Evolutionary conservation across 75 land plant genomes (phyloP), one percentile per base, ranked within the genome.

Genomic region (Cunninghamia lanceolata): DNA sequence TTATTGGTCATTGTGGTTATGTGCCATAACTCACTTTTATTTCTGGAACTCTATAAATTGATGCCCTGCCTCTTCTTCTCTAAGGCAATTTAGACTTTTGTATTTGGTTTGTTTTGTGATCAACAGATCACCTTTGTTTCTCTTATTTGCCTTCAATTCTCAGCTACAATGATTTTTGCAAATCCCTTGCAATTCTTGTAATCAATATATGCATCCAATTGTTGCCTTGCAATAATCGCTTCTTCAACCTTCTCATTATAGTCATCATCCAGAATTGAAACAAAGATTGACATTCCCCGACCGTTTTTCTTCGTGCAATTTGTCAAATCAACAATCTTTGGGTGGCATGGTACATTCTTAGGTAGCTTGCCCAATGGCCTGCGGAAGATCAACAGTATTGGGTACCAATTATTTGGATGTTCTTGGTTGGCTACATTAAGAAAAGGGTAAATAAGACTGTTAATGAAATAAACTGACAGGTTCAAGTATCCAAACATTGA

Each of bases 221-320:
- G 94, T 83, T 91, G 92, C 88, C 95, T 94, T 74, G 97, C 97
- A 85, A 85, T 74, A 59, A 95, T 94, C 21, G 97, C 97, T 82
- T 98, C 99, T 82, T 98, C 99, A 11, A 95, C 99, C 82, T 92
- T 86, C 79, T 95, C 97, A 85, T 92, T 89, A 63, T 98, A 98
- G 52, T 98, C 99, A 30, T 99, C 99, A 87, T 98, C 99, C 78
- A 97, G 86, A 7, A 98, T 97, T 19, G 99, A 97, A 63, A 96
- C 94, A 86, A 98, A 98, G 4, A 98, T 95, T 36, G 99, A 98
- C 99, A 98, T 94, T 36, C 99, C 99, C 38, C 99, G 94, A 25
- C 99, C 99, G 85, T 98, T 96, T 88, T 98, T 98, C 96, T 98
- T 98, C 99, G 96, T 94, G 91, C 96, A 98, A 88, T 97, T 98